Percentiles rank a stretch among this genome's conserved stretches.
Conservation (phyloP, 345 rosid species). For the Iberis pinnata region DNA sequence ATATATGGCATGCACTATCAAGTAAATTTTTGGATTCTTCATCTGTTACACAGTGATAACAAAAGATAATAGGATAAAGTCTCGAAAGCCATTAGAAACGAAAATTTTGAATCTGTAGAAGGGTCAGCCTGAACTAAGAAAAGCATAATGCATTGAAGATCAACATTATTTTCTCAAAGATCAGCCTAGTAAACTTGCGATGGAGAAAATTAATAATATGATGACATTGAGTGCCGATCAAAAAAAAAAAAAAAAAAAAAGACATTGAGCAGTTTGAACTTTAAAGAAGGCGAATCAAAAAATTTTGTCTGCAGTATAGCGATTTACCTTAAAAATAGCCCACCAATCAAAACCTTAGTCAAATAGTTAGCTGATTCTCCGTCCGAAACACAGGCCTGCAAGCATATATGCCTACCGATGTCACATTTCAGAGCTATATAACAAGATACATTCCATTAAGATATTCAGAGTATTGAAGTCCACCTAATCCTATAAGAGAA, state of each 20-base stretch:
- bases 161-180: constrained; percentile 4
- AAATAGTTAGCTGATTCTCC: constrained; percentile 69
- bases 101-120: background rate
- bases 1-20: constrained; percentile 9
- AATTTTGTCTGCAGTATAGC: background rate
- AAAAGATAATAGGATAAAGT: background rate
- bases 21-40: background rate
- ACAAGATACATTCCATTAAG: constrained; percentile 9
- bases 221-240: too few species aligned
- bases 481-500: background rate
- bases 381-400: constrained; percentile 88
- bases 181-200: background rate
- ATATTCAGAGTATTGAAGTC: constrained; percentile 13
- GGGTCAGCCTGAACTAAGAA: background rate
- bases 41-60: background rate
- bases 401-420: constrained; percentile 17
- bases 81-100: constrained; percentile 10
- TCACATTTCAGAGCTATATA: constrained; percentile 16
- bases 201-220: background rate
- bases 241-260: too few species aligned
- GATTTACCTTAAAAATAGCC: constrained; percentile 72
- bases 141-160: constrained; percentile 11
- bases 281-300: background rate
- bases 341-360: constrained; percentile 71
- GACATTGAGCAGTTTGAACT: background rate